A percentile compares a stretch with the other conserved stretches of the same genome.
Conservation (phyloP, 129 eudicot species). For the Calendula officinalis region DNA sequence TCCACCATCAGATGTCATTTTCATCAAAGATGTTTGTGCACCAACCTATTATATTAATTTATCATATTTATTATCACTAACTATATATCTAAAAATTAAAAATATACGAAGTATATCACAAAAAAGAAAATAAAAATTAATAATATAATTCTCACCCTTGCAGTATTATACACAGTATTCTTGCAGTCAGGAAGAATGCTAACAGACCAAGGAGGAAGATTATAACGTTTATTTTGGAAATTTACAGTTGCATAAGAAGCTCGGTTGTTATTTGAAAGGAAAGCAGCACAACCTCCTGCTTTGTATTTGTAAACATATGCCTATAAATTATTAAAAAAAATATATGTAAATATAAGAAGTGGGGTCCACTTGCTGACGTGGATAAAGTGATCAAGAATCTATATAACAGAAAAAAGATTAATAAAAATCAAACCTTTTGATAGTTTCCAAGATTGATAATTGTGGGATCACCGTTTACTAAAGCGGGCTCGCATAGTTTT, state of each 20-base stretch:
- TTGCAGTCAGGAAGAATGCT: constrained; percentile 96
- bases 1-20: constrained; percentile 56
- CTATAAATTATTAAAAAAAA: constrained; percentile 31
- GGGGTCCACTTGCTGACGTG: constrained; percentile 3
- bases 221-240: constrained; percentile 47
- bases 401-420: background rate
- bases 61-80: constrained; percentile 22
- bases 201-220: constrained; percentile 88
- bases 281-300: constrained; percentile 85
- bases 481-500: constrained; percentile 75
- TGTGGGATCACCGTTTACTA: constrained; percentile 64
- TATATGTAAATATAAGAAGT: constrained; percentile 5
- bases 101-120: background rate
- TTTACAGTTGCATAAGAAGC: constrained; percentile 45
- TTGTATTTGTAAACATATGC: constrained; percentile 68
- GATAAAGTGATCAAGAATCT: background rate
- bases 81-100: background rate
- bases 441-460: constrained; percentile 67
- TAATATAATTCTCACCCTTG: constrained; percentile 47
- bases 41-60: constrained; percentile 42
- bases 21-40: constrained; percentile 38
- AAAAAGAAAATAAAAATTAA: background rate
- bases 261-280: constrained; percentile 70
- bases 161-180: constrained; percentile 79
- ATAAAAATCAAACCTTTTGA: constrained; percentile 51